Evolutionary conservation across 2,329 filamentous ascomycete species (phyloP).

Genomic region (Trichoderma sp.): DNA sequence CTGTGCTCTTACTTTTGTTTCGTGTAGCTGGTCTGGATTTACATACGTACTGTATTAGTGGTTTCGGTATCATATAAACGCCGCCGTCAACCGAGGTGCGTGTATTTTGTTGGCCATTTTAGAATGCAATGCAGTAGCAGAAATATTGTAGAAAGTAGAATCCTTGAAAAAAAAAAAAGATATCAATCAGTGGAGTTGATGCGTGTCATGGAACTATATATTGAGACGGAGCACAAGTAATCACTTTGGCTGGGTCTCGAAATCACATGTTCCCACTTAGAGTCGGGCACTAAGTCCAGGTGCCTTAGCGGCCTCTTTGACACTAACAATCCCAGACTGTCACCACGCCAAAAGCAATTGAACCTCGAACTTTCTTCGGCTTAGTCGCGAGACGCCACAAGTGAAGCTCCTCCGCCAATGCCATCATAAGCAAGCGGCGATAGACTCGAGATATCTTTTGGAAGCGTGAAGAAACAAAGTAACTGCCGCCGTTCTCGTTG

Average conservation of each 20-base stretch:
- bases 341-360: background rate
- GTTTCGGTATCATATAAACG: too few relatives aligned
- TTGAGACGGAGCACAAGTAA: background rate
- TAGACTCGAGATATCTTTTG: background rate
- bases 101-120: background rate
- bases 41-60: too few relatives aligned
- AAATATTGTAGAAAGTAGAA: too few relatives aligned
- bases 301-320: background rate
- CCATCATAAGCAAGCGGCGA: background rate
- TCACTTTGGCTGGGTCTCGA: background rate
- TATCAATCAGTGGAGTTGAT: background rate
- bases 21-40: background rate
- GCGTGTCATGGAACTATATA: background rate
- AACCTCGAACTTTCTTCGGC: background rate
- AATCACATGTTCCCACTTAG: slow-evolving; percentile 1
- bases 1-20: too few relatives aligned
- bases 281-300: slow-evolving; percentile 5
- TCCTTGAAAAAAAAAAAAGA: background rate
- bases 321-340: background rate
- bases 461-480: background rate
- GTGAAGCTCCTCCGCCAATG: background rate
- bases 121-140: too few relatives aligned
- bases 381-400: background rate
- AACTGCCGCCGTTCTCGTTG: background rate
- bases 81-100: too few relatives aligned